Conservation (phyloP, 2,329 filamentous ascomycete genomes). For the Myriosclerotinia scirpicola region DNA sequence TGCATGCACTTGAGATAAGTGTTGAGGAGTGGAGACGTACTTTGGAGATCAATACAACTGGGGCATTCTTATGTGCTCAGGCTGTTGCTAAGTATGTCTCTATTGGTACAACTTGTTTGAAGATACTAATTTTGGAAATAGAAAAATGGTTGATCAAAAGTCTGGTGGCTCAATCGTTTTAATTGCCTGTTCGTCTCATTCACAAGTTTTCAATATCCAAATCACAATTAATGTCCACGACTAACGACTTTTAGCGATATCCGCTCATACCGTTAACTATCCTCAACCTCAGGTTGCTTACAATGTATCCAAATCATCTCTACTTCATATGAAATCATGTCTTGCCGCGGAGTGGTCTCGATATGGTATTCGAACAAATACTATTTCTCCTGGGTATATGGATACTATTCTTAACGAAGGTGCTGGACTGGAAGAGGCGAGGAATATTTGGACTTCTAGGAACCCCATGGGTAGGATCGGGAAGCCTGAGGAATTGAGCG, state of each 20-base stretch:
- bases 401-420: conserved; percentile 62
- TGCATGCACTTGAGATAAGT: conserved; percentile 59
- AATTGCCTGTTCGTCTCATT: conserved; percentile 49
- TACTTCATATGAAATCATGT: conserved; percentile 62
- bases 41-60: conserved; percentile 71
- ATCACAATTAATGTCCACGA: background rate
- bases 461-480: conserved; percentile 68
- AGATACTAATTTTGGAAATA: background rate
- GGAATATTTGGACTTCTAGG: conserved; percentile 55
- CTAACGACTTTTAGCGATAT: conserved; percentile 58
- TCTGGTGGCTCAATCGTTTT: conserved; percentile 63
- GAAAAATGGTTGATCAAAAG: conserved; percentile 24
- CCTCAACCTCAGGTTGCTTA: conserved; percentile 68
- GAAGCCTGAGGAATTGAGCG: conserved; percentile 60
- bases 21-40: conserved; percentile 60
- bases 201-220: too few relatives aligned
- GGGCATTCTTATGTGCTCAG: conserved; percentile 68
- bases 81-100: conserved; percentile 56
- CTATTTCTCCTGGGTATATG: conserved; percentile 73
- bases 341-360: conserved; percentile 72
- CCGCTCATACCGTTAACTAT: conserved; percentile 56
- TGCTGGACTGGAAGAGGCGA: conserved; percentile 53
- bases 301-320: conserved; percentile 68
- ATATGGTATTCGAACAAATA: conserved; percentile 70
- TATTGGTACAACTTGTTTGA: accelerated